Base-by-base conservation (phyloP, 352 stramenopile genomes). In the Blastocystis sp. region DNA sequence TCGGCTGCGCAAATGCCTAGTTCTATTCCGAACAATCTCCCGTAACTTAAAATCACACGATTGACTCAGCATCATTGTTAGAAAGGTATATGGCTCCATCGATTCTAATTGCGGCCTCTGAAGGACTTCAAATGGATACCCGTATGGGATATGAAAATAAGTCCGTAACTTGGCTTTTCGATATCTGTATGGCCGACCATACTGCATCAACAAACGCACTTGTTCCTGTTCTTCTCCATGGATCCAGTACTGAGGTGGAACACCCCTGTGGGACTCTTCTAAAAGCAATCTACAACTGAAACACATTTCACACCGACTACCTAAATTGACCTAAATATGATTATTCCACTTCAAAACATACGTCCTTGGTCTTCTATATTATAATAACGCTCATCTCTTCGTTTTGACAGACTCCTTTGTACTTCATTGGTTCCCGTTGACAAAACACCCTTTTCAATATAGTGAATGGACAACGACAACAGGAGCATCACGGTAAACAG, bases 11-110 rank as follows among this genome's bases (percentile, higher is more conserved):
- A 30, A 11, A 15, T 13, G 15, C 13, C 1, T 22, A 33, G 48
- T 84, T 4, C 53, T 27, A n/a, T 84, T 84, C 27, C 73, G 73
- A n/a, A 84, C 73, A 0, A 54, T 84, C 1, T 19, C 66, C 24
- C 73, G 73, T 9, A 84, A 53, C 11, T 58, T 42, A 42, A 69
- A 51, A 19, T 84, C 73, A 68, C 73, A 84, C 2, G 73, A 40
- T 2, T 40, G 48, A 68, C 73, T 84, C 1, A 84, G 27, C 73
- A 84, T 84, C 22, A 84, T 17, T 0, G 73, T 84, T 11, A 84
- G 22, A 84, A 84, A 84, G 0, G 48, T 66, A 5, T 69, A 9
- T 48, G 27, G 42, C 48, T 53, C 22, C 44, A 84, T 30, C 1
- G 1, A 22, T 1, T 51, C 9, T 6, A 84, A 68, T 1, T 13